A percentile compares a stretch with the other conserved stretches of the same genome.
phyloP scores from a whole-genome alignment of 2,329 filamentous ascomycete species.

The Penicillium sp. region DNA sequence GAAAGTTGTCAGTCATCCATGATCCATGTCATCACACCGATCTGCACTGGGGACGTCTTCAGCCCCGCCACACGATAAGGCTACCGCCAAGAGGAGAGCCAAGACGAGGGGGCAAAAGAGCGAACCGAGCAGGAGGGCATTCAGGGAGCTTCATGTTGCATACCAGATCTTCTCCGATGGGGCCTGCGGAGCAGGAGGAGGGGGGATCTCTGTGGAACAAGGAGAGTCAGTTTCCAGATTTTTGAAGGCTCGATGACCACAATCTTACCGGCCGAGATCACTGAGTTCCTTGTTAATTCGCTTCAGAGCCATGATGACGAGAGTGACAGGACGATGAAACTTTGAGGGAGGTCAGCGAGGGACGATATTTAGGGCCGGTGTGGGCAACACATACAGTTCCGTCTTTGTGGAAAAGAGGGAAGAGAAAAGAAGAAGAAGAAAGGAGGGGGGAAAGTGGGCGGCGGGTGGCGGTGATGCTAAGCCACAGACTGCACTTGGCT shows the following conservation, averaged over 20 bases:
- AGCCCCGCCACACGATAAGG: slow-evolving; percentile 25
- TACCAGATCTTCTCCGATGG: slow-evolving; percentile 97
- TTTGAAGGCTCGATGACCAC: slow-evolving; percentile 11
- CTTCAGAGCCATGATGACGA: slow-evolving; percentile 48
- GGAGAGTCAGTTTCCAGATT: slow-evolving; percentile 16
- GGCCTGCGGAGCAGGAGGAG: slow-evolving; percentile 96
- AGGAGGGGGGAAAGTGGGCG: slow-evolving; percentile 23
- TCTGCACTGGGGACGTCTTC: slow-evolving; percentile 1
- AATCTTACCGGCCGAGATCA: slow-evolving; percentile 49
- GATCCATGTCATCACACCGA: slow-evolving; percentile 5
- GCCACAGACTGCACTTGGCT: too few relatives aligned
- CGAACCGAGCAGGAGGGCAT: background rate
- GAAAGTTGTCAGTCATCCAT: slow-evolving; percentile 28
- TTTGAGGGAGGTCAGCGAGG: slow-evolving; percentile 4
- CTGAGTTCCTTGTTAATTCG: slow-evolving; percentile 53
- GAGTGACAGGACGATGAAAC: slow-evolving; percentile 7
- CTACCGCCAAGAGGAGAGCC: slow-evolving; percentile 12
- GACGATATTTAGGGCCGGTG: slow-evolving; percentile 1
- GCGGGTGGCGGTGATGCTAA: too few relatives aligned
- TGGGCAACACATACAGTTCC: slow-evolving; percentile 21
- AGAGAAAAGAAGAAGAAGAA: slow-evolving; percentile 26
- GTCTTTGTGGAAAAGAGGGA: slow-evolving; percentile 30
- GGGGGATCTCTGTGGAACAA: slow-evolving; percentile 74
- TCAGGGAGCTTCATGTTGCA: slow-evolving; percentile 33
- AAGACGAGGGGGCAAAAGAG: slow-evolving; percentile 3